Evolutionary conservation across 192 early-diverging fungal genomes (phyloP), one percentile per base, ranked within the genome.

Genomic region (Kickxella alabastrina): DNA sequence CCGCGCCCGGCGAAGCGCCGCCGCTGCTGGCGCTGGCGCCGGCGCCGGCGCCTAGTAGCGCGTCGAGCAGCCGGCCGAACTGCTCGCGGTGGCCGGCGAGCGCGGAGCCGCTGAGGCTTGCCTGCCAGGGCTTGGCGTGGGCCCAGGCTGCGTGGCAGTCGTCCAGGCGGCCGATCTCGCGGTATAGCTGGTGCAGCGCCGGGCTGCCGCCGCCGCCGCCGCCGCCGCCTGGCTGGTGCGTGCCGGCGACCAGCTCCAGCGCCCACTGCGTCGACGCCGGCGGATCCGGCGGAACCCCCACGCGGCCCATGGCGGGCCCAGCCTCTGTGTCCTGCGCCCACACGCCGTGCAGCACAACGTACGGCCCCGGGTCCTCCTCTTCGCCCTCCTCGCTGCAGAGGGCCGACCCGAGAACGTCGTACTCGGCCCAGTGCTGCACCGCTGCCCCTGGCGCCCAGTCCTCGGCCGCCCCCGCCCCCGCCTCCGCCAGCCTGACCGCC

Each of bases 261-360:
- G 68, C 52, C 72, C 72, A 75, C 29, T 75, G 72, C 4, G 72
- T 43, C 12, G 65, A 67, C 19, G 61, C 46, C 39, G 61, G 52
- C 13, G 72, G 65, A 15, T 24, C 23, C 0, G 65, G 61, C 15
- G 60, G 72, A 4, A 65, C 29, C 22, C 24, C 21, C 4, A 56
- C 53, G 4, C 15, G 17, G 23, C 47, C 62, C 4, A n/a, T 49
- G 4, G 38, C 39, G 14, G 31, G 45, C 4, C 29, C 36, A 0
- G 43, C 10, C 17, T 64, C 65, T 1, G 53, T 17, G 15, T 40
- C 22, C 6, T 12, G 31, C 31, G 6, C 6, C 72, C 72, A 75
- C 3, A 75, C 47, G 2, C 65, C 65, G 36, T 65, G 65, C 34
- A 75, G 36, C 15, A 54, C 43, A n/a, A n/a, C n/a, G n/a, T n/a